Conservation (phyloP, 139 green algal species). For the Parachlorella kessleri region DNA sequence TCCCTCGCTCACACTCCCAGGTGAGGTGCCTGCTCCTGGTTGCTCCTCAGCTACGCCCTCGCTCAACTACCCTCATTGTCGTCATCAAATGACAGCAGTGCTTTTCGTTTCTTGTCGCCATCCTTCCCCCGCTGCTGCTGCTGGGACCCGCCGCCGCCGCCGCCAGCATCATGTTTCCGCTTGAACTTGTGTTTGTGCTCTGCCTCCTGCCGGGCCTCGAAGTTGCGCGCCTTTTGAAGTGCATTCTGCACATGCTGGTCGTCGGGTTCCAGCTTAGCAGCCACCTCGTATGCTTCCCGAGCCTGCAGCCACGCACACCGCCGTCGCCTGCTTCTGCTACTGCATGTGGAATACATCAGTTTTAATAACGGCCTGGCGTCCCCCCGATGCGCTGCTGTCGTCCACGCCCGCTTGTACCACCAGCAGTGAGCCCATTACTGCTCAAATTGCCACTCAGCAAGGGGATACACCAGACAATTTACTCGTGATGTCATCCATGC, state of each 20-base stretch:
- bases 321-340: too few relatives aligned
- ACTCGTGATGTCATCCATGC: too few relatives aligned
- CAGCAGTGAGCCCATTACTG: too few relatives aligned
- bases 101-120: slow-evolving; percentile 5
- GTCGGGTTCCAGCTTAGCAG: slow-evolving; percentile 70
- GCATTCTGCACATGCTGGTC: slow-evolving; percentile 53
- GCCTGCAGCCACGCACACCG: slow-evolving; percentile 52
- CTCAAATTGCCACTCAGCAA: too few relatives aligned
- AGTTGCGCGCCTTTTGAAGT: slow-evolving; percentile 42
- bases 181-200: slow-evolving; percentile 49
- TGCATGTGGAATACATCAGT: too few relatives aligned
- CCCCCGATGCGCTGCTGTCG: too few relatives aligned
- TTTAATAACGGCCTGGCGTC: too few relatives aligned
- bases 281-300: slow-evolving; percentile 66
- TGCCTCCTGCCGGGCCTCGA: slow-evolving; percentile 33
- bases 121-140: not conserved
- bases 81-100: slow-evolving; percentile 8
- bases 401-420: too few relatives aligned
- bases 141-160: not conserved
- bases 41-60: too few relatives aligned
- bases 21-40: too few relatives aligned
- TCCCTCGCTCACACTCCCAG: too few relatives aligned
- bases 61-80: slow-evolving; percentile 14
- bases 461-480: too few relatives aligned
- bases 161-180: slow-evolving; percentile 2